Base-by-base conservation (phyloP, 2,329 filamentous ascomycete genomes). In the Claviceps arundinis region DNA sequence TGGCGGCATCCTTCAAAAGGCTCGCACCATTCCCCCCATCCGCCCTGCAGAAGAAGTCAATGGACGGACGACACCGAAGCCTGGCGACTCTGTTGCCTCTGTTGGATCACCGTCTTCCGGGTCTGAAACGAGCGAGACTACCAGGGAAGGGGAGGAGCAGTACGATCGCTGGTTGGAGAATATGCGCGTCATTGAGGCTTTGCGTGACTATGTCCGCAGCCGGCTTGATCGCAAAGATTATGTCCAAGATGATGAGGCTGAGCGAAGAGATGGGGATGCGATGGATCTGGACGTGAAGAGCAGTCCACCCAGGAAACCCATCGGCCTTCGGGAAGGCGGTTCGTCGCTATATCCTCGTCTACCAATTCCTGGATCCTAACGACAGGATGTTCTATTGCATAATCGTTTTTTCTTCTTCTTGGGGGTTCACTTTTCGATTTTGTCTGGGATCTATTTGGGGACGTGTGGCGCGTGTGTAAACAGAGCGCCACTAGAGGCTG, bases 121-220 rank as follows among this genome's bases (percentile, higher is more conserved):
- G 48, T 80, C 77, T 5, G 77, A 83, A 55, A 64, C 64, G 3
- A 74, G 73, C 55, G 72, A 73, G 1, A 69, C 70, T 40, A 72
- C 73, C 43, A 74, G 74, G 52, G 77, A 81, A 60, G 75, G 77
- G 26, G 79, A 82, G 61, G 78, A 81, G 63, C 74, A 74, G 51
- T 81, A 84, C 62, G 81, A 84, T 60, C 70, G 73, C 52, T 84
- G 81, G 81, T 67, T 84, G 13, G 78, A 82, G 65, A 81, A 84
- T 61, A 77, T 84, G 63, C 79, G 81, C 38, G 73, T 78, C 50
- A 81, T 84, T 50, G 81, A 84, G 67, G 75, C 70, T 44, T 72
- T 85, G 40, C 73, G 80, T 41, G 74, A 77, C 56, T 77, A 79
- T 55, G 72, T 85, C 50, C 72, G 72, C 47, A 69, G 76, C 11